Evolutionary conservation across 139 green algal genomes (phyloP).

Genomic region (Coccomyxa sp.): DNA sequence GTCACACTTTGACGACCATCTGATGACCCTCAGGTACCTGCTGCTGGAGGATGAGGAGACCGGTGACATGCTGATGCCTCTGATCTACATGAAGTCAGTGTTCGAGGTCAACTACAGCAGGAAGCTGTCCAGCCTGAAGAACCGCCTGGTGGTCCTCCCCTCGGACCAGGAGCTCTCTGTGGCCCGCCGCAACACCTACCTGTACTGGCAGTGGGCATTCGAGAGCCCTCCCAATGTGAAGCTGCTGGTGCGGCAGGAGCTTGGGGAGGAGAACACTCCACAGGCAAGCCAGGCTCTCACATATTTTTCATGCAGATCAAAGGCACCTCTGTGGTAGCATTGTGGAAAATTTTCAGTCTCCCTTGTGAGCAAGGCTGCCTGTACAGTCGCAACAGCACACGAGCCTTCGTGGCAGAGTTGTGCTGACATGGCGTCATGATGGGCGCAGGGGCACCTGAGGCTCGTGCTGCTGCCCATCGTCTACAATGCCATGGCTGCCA

Average conservation of each 20-base stretch:
- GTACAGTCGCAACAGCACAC: too few relatives aligned
- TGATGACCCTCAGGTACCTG: slow-evolving; percentile 28
- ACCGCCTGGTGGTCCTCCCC: slow-evolving; percentile 30
- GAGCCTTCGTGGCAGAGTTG: too few relatives aligned
- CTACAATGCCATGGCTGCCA: slow-evolving; percentile 50
- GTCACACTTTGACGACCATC: neutral
- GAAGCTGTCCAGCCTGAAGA: slow-evolving; percentile 50
- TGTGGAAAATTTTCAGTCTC: too few relatives aligned
- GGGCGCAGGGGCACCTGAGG: slow-evolving; percentile 45
- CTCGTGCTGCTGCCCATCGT: slow-evolving; percentile 58
- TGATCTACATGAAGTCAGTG: slow-evolving; percentile 57
- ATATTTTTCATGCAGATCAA: too few relatives aligned
- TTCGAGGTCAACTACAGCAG: slow-evolving; percentile 55
- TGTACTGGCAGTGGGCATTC: slow-evolving; percentile 63
- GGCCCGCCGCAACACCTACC: neutral
- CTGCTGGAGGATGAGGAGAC: slow-evolving; percentile 60
- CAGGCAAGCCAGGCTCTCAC: too few relatives aligned
- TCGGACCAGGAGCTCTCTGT: neutral
- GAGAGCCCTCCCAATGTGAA: slow-evolving; percentile 47
- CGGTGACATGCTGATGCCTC: slow-evolving; percentile 54
- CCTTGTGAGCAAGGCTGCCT: too few relatives aligned
- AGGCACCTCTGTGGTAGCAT: too few relatives aligned
- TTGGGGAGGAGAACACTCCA: slow-evolving; percentile 41
- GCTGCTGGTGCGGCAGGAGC: slow-evolving; percentile 24
- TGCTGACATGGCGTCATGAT: too few relatives aligned